phyloP scores from a whole-genome alignment of 495 filamentous ascomycete species.

The Aspergillus biplanus region DNA sequence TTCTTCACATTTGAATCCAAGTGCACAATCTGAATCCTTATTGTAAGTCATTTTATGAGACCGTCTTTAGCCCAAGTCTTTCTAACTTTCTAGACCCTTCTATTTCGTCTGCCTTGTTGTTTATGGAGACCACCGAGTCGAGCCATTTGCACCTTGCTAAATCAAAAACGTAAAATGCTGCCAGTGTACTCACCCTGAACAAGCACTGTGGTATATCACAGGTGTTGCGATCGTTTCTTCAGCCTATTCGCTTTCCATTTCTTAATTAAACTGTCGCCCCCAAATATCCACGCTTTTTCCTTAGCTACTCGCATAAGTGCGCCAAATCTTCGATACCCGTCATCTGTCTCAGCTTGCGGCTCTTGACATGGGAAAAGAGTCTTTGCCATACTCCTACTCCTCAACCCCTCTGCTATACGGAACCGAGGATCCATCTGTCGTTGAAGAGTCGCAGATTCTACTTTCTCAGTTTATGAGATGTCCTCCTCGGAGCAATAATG shows the following conservation, averaged over 20 bases:
- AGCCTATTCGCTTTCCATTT: neutral
- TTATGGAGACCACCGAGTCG: neutral
- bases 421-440: constrained; percentile 22
- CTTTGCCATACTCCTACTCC: constrained; percentile 2
- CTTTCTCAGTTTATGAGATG: constrained; percentile 29
- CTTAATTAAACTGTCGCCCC: no score
- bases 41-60: neutral
- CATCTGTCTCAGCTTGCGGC: no score
- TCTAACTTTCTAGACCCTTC: neutral
- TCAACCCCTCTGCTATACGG: constrained; percentile 8
- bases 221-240: neutral
- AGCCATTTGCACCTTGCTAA: neutral
- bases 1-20: neutral
- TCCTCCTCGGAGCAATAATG: constrained; percentile 5
- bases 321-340: no score
- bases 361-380: constrained; percentile 10
- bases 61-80: neutral
- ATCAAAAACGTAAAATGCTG: no score
- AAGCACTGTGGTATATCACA: no score
- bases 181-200: no score
- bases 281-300: no score
- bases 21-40: neutral
- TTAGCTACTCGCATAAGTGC: no score
- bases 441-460: constrained; percentile 25
- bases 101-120: neutral